phyloP scores from a whole-genome alignment of 2,329 filamentous ascomycete species.

The Arachnomyces sp. region DNA sequence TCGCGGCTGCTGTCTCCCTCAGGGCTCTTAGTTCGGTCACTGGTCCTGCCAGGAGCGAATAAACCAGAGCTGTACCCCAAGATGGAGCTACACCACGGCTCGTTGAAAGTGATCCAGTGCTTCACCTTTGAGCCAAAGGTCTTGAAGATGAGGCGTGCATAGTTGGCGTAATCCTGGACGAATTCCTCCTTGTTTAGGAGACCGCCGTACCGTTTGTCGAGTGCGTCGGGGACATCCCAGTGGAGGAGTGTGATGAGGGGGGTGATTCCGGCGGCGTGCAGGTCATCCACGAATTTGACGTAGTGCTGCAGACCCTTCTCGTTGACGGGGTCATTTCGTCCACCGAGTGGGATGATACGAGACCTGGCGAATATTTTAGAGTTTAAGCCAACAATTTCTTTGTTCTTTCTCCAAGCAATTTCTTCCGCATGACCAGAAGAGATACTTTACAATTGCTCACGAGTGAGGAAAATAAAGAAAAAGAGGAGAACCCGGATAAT shows the following conservation, averaged over 20 bases:
- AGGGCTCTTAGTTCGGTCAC: slow-evolving; percentile 61
- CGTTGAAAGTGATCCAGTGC: slow-evolving; percentile 86
- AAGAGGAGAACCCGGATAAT: too few species aligned
- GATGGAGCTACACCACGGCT: slow-evolving; percentile 78
- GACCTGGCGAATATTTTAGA: slow-evolving; percentile 34
- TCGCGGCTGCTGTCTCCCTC: slow-evolving; percentile 68
- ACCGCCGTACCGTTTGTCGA: slow-evolving; percentile 74
- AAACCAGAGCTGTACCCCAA: slow-evolving; percentile 69
- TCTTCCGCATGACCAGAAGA: too few species aligned
- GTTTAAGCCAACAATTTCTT: not conserved
- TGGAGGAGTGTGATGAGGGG: slow-evolving; percentile 80
- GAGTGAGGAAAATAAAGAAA: too few species aligned
- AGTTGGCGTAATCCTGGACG: slow-evolving; percentile 69
- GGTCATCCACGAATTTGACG: slow-evolving; percentile 66
- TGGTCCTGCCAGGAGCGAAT: slow-evolving; percentile 75
- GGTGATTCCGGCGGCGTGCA: slow-evolving; percentile 65
- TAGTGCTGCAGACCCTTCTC: slow-evolving; percentile 70
- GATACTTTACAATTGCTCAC: not conserved
- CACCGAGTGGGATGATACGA: slow-evolving; percentile 76
- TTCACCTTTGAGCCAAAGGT: slow-evolving; percentile 66
- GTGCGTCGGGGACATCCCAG: slow-evolving; percentile 74
- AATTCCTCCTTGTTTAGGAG: slow-evolving; percentile 75
- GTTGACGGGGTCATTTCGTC: slow-evolving; percentile 73
- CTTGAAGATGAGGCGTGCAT: slow-evolving; percentile 67
- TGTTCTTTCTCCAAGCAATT: not conserved